Base-by-base conservation (phyloP, 768 basidiomycete genomes). In the Termitomyces sp. region DNA sequence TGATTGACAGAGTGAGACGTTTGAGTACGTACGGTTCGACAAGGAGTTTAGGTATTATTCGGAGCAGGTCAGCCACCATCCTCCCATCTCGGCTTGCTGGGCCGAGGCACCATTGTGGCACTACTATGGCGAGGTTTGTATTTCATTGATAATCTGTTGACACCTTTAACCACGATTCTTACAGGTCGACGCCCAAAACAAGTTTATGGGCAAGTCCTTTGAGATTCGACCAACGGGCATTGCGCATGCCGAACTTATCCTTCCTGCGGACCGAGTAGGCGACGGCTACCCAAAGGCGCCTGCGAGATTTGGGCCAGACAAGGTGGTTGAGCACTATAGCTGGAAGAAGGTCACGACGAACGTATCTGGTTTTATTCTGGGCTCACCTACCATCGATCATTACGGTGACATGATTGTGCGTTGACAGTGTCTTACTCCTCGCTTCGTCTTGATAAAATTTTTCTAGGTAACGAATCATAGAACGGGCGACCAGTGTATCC, bases 61-160 rank as follows among this genome's bases (percentile, higher is more conserved):
- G 1, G 96, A 99, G 68, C 95, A 98, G 79, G 96, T 98, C 60
- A 94, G 89, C 66, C 95, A 98, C 71, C 96, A 98, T 71, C 96
- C 96, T 5, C 95, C 95, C 0, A 94, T 98, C 50, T 94, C 92
- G 4, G 94, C 95, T 8, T 98, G 95, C 69, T 96, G 91, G 85
- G 90, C 90, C 1, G 94, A 98, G 71, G 86, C 90, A 0, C 91
- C 92, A 0, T 72, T 74, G 41, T 98, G 94, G 94, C 82, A 85
- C 57, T 98, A 97, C 70, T 97, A 82, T 61, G 94, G 94, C 65
- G 91, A 93, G 76, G 88, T 86, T 63, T 13, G 71, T 61, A 20
- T 39, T 29, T 13, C 2, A 5, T 29, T 10, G 7, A 16, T 7
- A n/a, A n/a, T 34, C 14, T 39, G 26, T 51, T 13, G 22, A 39